Evolutionary conservation across 352 stramenopile species (phyloP).

Genomic region (Halophytophthora polymorphica): DNA sequence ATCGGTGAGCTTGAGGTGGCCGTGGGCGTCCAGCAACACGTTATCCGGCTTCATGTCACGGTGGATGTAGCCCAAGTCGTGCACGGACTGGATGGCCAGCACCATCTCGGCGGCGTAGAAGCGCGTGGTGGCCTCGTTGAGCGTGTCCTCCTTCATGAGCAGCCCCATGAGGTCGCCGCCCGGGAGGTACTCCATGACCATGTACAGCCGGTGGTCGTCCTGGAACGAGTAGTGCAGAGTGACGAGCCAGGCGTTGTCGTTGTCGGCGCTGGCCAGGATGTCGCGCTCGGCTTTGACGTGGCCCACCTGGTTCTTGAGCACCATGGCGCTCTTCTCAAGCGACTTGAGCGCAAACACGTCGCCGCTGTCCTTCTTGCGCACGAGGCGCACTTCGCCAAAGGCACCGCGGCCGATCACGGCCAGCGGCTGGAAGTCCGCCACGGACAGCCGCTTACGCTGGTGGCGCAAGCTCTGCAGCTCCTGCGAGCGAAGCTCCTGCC

Average conservation of each 20-base stretch:
- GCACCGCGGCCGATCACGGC: constrained; percentile 97
- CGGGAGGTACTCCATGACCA: constrained; percentile 99
- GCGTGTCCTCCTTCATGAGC: constrained; percentile 98
- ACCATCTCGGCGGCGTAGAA: constrained; percentile 99
- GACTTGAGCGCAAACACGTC: constrained; percentile 92
- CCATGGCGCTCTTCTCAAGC: constrained; percentile 90
- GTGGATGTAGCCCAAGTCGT: constrained; percentile 98
- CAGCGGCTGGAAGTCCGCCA: constrained; percentile 96
- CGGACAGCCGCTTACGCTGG: constrained; percentile 73
- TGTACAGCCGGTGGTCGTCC: constrained; percentile 79
- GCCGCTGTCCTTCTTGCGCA: constrained; percentile 78
- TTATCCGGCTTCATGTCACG: constrained; percentile 98
- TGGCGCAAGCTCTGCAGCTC: constrained; percentile 80
- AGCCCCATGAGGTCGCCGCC: constrained; percentile 99
- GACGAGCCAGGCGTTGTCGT: constrained; percentile 97
- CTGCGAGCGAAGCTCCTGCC: constrained; percentile 68
- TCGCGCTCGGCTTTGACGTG: constrained; percentile 98
- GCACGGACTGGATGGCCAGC: constrained; percentile 96
- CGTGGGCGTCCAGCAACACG: constrained; percentile 95
- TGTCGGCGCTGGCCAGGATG: constrained; percentile 91
- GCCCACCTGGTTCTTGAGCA: constrained; percentile 93
- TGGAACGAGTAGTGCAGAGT: constrained; percentile 98
- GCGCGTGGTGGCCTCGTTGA: constrained; percentile 76
- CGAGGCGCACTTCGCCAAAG: constrained; percentile 96
- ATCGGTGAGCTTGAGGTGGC: constrained; percentile 99